Conservation (phyloP, 257 asterid genomes). For the Anisodus tanguticus region DNA sequence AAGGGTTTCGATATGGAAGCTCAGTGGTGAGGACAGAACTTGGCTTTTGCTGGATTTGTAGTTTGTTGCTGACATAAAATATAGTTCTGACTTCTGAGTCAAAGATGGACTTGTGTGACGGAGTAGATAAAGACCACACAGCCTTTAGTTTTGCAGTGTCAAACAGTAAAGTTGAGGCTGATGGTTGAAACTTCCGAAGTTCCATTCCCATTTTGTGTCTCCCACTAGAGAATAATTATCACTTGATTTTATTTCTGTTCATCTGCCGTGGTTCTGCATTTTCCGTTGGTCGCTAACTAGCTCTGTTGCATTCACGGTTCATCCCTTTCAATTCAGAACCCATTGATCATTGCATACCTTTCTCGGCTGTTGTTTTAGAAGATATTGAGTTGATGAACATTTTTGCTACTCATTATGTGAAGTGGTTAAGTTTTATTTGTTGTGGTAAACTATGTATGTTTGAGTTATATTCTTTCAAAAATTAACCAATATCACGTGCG, state of each 20-base stretch:
- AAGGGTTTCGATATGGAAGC: slow-evolving; percentile 41
- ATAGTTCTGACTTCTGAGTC: not conserved
- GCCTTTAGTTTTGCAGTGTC: not conserved
- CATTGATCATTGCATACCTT: not conserved
- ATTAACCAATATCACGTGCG: slow-evolving; percentile 50
- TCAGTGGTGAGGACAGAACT: slow-evolving; percentile 47
- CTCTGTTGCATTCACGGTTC: not conserved
- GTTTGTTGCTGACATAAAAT: slow-evolving; percentile 13
- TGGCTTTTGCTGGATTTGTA: slow-evolving; percentile 33
- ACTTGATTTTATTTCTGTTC: not conserved
- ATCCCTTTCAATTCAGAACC: not conserved
- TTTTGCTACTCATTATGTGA: not conserved
- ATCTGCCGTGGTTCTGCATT: not conserved
- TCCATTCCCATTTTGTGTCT: not conserved
- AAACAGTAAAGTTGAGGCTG: not conserved
- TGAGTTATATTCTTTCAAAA: slow-evolving; percentile 33
- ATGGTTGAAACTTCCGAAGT: not conserved
- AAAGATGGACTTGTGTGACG: not conserved
- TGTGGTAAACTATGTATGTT: slow-evolving; percentile 29
- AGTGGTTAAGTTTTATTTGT: slow-evolving; percentile 22
- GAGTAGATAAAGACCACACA: not conserved
- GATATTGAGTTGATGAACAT: not conserved
- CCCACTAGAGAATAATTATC: not conserved
- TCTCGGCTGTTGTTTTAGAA: not conserved
- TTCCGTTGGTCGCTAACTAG: not conserved